Evolutionary conservation across 176 grass and related monocot genomes (phyloP).

Genomic region (Musa beccarii): DNA sequence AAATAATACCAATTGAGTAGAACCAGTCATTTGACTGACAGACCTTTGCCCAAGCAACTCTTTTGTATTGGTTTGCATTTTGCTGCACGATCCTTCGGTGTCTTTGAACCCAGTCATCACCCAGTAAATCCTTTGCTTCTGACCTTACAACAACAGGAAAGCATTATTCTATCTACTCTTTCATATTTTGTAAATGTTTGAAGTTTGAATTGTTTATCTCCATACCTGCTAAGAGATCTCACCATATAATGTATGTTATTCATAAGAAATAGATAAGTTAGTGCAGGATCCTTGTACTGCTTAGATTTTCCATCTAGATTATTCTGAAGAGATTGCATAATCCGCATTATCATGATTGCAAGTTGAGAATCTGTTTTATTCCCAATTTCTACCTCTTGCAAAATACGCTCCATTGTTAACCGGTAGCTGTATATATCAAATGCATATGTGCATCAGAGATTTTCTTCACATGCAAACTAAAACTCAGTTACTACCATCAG

Average conservation of each 20-base stretch:
- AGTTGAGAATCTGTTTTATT: conserved; percentile 54
- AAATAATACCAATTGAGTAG: not conserved
- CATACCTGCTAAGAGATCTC: conserved; percentile 63
- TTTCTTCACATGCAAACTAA: not conserved
- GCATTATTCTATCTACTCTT: not conserved
- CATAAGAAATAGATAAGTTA: conserved; percentile 79
- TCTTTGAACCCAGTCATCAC: conserved; percentile 76
- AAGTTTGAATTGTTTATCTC: conserved; percentile 11
- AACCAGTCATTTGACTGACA: conserved; percentile 9
- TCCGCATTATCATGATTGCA: conserved; percentile 43
- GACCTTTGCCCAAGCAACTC: conserved; percentile 80
- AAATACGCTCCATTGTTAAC: conserved; percentile 58
- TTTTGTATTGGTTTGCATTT: conserved; percentile 82
- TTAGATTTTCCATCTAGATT: conserved; percentile 78
- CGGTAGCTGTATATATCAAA: conserved; percentile 46
- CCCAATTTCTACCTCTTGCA: conserved; percentile 53
- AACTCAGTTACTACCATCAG: not conserved
- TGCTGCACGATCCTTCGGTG: conserved; percentile 68
- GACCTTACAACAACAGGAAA: conserved; percentile 36
- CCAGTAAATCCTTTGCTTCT: conserved; percentile 85
- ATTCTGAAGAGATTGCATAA: conserved; percentile 83
- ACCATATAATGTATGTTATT: conserved; percentile 90
- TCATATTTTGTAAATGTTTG: not conserved
- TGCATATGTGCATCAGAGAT: conserved; percentile 17
- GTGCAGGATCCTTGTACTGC: conserved; percentile 70